These are phyloP conservation scores for Excoecaria cochinchinensis DNA, from an alignment of 345 rosid genomes.

Conservation along the genomic window DNA sequence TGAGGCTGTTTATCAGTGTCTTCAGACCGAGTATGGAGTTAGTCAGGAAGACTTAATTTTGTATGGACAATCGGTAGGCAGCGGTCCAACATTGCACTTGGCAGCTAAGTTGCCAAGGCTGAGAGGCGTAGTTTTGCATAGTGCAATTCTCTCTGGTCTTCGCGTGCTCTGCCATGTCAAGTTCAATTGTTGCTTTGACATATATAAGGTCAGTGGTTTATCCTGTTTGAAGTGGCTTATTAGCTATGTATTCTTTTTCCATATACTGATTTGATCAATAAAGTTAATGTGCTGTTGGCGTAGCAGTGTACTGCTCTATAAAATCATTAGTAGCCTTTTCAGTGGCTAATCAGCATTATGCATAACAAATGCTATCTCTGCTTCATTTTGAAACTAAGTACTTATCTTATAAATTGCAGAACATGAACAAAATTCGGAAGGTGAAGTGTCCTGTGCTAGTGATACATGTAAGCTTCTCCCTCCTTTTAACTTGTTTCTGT, in stretches of 20 bases:
- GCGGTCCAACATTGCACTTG: conserved; percentile 94
- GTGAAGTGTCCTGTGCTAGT: conserved; percentile 95
- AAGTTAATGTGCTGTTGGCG: neutral
- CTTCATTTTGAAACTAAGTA: conserved; percentile 9
- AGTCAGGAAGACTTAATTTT: conserved; percentile 87
- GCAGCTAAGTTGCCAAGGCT: conserved; percentile 95
- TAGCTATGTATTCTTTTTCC: neutral
- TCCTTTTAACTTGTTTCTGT: neutral
- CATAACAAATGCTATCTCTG: conserved; percentile 1
- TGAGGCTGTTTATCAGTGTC: conserved; percentile 91
- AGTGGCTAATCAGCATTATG: conserved; percentile 1
- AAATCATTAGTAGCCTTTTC: neutral
- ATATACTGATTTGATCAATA: neutral
- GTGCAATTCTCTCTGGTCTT: conserved; percentile 98
- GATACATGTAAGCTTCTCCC: conserved; percentile 66
- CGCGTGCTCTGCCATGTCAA: conserved; percentile 97
- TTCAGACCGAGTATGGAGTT: conserved; percentile 87
- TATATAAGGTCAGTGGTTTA: conserved; percentile 55
- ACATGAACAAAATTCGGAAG: conserved; percentile 73
- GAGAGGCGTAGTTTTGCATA: conserved; percentile 95
- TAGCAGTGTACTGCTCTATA: neutral
- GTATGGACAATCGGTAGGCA: conserved; percentile 97
- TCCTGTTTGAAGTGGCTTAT: neutral
- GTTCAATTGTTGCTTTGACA: conserved; percentile 82
- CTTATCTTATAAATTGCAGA: conserved; percentile 47